Percentiles rank a stretch among this genome's conserved stretches.
Evolutionary conservation across 441 rosid genomes (phyloP).

Genomic region (Arabidopsis hybrid): DNA sequence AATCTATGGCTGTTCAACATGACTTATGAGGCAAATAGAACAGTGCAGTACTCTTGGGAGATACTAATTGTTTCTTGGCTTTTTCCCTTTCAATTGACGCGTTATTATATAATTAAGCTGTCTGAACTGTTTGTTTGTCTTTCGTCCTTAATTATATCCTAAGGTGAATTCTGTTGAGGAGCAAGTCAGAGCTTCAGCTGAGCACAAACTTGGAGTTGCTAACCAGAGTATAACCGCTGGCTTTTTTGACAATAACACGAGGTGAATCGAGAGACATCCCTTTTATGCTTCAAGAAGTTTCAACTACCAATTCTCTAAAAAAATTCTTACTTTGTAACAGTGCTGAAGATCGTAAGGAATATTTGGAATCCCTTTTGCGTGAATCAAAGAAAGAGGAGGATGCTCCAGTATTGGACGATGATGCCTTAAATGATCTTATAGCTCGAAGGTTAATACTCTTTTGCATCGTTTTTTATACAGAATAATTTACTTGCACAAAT

Average conservation of each 20-base stretch:
- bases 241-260: constrained; percentile 93
- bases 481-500: constrained; percentile 4
- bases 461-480: constrained; percentile 33
- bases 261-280: constrained; percentile 52
- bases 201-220: constrained; percentile 98
- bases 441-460: constrained; percentile 81
- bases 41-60: not conserved
- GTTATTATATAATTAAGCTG: constrained; percentile 1
- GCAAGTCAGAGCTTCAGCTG: constrained; percentile 97
- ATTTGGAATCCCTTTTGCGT: constrained; percentile 85
- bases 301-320: constrained; percentile 18
- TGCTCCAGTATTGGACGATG: constrained; percentile 90
- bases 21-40: constrained; percentile 4
- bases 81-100: not conserved
- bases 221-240: constrained; percentile 99
- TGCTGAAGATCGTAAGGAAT: constrained; percentile 97
- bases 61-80: constrained; percentile 9
- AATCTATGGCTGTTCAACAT: constrained; percentile 23
- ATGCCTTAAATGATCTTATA: constrained; percentile 78
- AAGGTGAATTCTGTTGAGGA: constrained; percentile 96
- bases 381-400: constrained; percentile 96
- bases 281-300: constrained; percentile 25
- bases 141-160: constrained; percentile 33
- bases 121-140: constrained; percentile 37
- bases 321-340: constrained; percentile 50